Evolutionary conservation across 257 asterid genomes (phyloP).

Genomic region (Penstemon newberryi): DNA sequence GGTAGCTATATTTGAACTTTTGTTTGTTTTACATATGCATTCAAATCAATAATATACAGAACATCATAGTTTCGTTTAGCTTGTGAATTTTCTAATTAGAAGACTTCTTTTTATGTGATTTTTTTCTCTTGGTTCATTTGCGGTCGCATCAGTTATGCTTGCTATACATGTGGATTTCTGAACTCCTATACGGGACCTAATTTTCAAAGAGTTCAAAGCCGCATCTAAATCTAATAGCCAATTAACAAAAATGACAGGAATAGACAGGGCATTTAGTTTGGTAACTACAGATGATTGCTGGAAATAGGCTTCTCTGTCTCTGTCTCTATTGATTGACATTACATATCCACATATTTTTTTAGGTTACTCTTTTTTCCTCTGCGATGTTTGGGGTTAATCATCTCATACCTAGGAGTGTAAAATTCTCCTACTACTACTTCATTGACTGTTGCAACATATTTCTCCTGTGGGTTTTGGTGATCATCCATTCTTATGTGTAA

Average conservation of each 20-base stretch:
- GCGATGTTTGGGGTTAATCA: background rate
- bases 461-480: background rate
- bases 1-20: slow-evolving; percentile 5
- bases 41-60: slow-evolving; percentile 12
- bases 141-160: background rate
- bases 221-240: background rate
- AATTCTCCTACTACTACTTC: background rate
- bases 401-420: slow-evolving; percentile 1
- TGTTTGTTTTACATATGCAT: background rate
- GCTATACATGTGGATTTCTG: background rate
- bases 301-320: background rate
- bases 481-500: slow-evolving; percentile 3
- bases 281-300: too few relatives aligned
- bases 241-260: background rate
- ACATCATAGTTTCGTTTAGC: background rate
- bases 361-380: background rate
- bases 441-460: background rate
- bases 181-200: background rate
- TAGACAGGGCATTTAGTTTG: background rate
- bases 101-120: background rate
- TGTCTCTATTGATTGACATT: background rate
- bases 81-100: slow-evolving; percentile 4
- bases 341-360: background rate
- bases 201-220: background rate
- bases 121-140: background rate